A percentile compares a stretch with the other conserved stretches of the same genome.
These are phyloP conservation scores for Cryptococcus wingfieldii DNA, from an alignment of 1,284 basidiomycete species.

Conservation along the genomic window DNA sequence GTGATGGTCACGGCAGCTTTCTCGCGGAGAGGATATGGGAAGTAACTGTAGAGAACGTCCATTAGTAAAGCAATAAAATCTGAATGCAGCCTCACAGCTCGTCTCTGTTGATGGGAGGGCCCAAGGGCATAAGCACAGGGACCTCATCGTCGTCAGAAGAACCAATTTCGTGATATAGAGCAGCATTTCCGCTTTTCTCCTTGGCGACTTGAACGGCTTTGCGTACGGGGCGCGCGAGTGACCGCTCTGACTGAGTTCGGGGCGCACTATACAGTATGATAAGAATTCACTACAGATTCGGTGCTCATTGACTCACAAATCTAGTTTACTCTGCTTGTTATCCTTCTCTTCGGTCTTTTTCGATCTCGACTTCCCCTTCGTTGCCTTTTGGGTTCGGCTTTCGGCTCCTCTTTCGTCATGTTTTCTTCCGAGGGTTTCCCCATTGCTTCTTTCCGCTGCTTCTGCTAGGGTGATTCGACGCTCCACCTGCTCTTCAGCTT, in stretches of 20 bases:
- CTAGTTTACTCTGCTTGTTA: not conserved
- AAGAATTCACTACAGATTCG: not conserved
- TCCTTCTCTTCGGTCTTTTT: not conserved
- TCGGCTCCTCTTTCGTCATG: too few relatives aligned
- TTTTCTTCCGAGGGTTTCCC: not conserved
- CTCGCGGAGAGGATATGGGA: conserved; percentile 67
- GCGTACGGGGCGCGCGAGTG: too few relatives aligned
- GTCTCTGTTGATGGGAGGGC: conserved; percentile 15
- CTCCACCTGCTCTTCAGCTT: not conserved
- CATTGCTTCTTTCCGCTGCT: not conserved
- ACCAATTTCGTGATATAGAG: too few relatives aligned
- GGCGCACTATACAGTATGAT: not conserved
- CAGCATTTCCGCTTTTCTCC: too few relatives aligned
- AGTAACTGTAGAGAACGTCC: conserved; percentile 7
- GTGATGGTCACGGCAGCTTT: conserved; percentile 73
- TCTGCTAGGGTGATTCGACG: not conserved
- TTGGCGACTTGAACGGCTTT: too few relatives aligned
- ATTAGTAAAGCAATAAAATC: too few relatives aligned
- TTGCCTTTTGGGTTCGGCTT: not conserved
- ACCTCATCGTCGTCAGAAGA: too few relatives aligned
- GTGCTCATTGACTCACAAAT: not conserved
- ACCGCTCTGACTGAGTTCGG: too few relatives aligned
- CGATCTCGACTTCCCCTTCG: not conserved
- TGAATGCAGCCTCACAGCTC: conserved; percentile 22
- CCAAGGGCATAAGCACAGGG: too few relatives aligned